These are phyloP conservation scores for Tricholoma bakamatsutake DNA, from an alignment of 768 basidiomycete species.

Conservation along the genomic window DNA sequence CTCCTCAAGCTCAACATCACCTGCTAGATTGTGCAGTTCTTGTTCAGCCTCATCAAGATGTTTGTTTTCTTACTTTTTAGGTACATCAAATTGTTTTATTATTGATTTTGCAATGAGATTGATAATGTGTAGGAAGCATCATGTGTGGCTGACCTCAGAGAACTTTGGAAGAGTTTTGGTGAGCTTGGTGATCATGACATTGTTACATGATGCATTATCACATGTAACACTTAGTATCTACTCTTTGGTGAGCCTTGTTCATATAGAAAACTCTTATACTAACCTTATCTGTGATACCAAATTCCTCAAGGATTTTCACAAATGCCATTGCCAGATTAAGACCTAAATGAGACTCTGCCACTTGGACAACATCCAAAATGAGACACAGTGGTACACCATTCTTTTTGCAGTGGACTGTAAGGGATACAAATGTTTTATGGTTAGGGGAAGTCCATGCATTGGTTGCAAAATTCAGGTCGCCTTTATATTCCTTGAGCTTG, in stretches of 20 bases:
- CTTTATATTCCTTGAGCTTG: slow-evolving; percentile 10
- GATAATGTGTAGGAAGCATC: no score
- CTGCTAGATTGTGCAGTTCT: neutral
- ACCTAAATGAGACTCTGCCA: slow-evolving; percentile 6
- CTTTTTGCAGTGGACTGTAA: slow-evolving; percentile 2
- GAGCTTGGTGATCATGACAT: neutral
- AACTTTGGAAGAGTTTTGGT: neutral
- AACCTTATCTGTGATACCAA: slow-evolving; percentile 4
- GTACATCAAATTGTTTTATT: no score
- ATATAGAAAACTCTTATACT: neutral
- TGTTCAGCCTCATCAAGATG: neutral
- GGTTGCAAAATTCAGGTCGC: no score
- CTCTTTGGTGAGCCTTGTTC: neutral
- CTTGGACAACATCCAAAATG: slow-evolving; percentile 8
- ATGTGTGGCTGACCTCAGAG: no score
- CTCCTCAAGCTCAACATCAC: neutral
- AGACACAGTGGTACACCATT: neutral
- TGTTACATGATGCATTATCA: slow-evolving; percentile 2
- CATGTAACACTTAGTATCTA: slow-evolving; percentile 3
- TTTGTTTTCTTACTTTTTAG: neutral
- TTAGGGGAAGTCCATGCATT: no score
- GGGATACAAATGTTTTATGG: no score
- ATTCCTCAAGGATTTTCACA: slow-evolving; percentile 2
- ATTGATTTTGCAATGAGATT: no score
- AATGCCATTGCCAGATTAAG: slow-evolving; percentile 1